phyloP scores from a whole-genome alignment of 139 green algal genomes.

The Micractinium sp. region DNA sequence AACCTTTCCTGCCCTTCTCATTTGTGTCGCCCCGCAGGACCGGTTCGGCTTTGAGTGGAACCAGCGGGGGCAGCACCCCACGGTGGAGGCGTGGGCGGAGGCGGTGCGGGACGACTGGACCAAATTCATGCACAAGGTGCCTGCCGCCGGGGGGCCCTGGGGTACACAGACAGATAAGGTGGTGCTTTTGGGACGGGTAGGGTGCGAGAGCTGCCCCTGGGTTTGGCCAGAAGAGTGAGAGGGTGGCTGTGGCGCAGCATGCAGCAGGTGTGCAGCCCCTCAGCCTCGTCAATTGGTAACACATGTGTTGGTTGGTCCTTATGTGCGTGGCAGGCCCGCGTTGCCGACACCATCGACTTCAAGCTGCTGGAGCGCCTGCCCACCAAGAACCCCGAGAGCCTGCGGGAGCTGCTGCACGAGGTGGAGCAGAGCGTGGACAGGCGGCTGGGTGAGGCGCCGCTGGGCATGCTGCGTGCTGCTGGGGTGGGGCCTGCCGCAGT shows the following conservation, averaged over 20 bases:
- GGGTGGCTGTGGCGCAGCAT: not conserved
- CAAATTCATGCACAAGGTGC: constrained; percentile 34
- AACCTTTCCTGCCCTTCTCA: not conserved
- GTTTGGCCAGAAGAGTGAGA: too few relatives aligned
- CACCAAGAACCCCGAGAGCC: constrained; percentile 24
- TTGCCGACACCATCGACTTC: constrained; percentile 18
- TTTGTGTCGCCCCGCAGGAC: not conserved
- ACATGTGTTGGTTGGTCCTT: too few relatives aligned
- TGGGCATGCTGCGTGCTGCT: too few relatives aligned
- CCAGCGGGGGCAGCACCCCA: constrained; percentile 21
- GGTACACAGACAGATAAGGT: not conserved
- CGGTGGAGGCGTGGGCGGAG: constrained; percentile 18
- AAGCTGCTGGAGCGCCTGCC: constrained; percentile 24
- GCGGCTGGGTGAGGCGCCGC: not conserved
- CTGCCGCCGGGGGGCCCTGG: not conserved
- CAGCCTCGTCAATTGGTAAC: too few relatives aligned
- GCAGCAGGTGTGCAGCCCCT: too few relatives aligned
- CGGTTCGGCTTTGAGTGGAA: constrained; percentile 31
- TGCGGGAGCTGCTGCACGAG: constrained; percentile 28
- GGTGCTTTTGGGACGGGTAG: too few relatives aligned
- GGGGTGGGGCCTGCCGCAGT: not conserved
- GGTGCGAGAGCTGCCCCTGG: too few relatives aligned
- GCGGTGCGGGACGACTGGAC: constrained; percentile 31
- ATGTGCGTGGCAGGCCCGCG: not conserved
- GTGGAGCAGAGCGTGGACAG: constrained; percentile 17